These are phyloP conservation scores for Thyridium curvatum DNA, from an alignment of 2,329 filamentous ascomycete species.

Conservation along the genomic window DNA sequence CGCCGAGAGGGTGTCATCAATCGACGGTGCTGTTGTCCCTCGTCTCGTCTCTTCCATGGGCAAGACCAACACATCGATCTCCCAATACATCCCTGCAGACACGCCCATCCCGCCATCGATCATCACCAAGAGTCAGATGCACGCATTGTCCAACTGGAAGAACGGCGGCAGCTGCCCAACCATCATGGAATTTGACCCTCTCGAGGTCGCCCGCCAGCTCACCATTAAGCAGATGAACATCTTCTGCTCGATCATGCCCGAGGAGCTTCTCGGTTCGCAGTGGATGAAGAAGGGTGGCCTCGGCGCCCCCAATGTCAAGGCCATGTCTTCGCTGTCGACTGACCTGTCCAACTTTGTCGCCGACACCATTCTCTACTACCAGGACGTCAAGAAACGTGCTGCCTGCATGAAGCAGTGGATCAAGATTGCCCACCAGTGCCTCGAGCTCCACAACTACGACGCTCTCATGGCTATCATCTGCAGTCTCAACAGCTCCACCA, in stretches of 20 bases:
- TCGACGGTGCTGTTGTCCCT: constrained; percentile 70
- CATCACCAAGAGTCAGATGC: constrained; percentile 71
- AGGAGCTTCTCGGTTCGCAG: constrained; percentile 85
- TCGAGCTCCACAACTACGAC: constrained; percentile 93
- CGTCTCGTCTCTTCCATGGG: constrained; percentile 79
- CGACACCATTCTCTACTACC: constrained; percentile 80
- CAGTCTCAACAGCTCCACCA: constrained; percentile 85
- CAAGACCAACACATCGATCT: constrained; percentile 74
- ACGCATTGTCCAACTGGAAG: constrained; percentile 67
- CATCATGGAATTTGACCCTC: constrained; percentile 83
- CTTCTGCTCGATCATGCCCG: constrained; percentile 86
- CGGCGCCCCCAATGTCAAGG: constrained; percentile 81
- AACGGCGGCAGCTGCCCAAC: constrained; percentile 59
- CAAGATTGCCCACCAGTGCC: constrained; percentile 81
- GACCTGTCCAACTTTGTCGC: constrained; percentile 89
- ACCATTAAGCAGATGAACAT: constrained; percentile 88
- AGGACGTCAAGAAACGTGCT: constrained; percentile 91
- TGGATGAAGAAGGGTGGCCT: constrained; percentile 86
- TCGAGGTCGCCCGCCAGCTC: constrained; percentile 87
- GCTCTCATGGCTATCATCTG: constrained; percentile 96
- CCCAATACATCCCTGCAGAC: constrained; percentile 64
- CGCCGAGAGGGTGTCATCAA: constrained; percentile 66
- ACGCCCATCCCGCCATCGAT: constrained; percentile 63
- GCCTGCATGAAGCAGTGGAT: constrained; percentile 95
- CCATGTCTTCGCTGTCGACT: constrained; percentile 88